A percentile compares a stretch with the other conserved stretches of the same genome.
Conservation (phyloP, 805 yeast species). For the Ogataea paraovalis region DNA sequence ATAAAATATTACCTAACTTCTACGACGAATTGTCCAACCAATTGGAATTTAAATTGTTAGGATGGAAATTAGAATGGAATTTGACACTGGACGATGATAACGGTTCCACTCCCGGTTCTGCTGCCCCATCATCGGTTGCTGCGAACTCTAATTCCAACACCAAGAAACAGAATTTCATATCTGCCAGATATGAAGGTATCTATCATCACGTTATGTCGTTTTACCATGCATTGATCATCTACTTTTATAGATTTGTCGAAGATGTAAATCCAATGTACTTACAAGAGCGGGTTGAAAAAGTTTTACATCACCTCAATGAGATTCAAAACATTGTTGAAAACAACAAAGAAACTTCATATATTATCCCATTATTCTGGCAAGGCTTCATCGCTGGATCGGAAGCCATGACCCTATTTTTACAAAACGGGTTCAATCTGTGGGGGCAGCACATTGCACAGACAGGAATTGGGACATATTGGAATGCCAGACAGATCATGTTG, state of each 20-base stretch:
- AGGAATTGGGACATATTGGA: constrained; percentile 80
- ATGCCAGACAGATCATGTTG: constrained; percentile 76
- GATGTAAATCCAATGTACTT: constrained; percentile 50
- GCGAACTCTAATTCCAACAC: not conserved
- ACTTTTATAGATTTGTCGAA: constrained; percentile 62
- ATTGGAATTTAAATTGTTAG: constrained; percentile 47
- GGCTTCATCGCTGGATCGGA: constrained; percentile 88
- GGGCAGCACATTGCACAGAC: constrained; percentile 55
- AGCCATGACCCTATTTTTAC: constrained; percentile 54
- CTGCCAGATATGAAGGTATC: constrained; percentile 64
- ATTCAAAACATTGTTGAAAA: constrained; percentile 53
- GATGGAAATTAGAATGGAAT: constrained; percentile 78
- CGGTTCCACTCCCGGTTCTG: constrained; percentile 4
- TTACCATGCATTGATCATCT: constrained; percentile 66
- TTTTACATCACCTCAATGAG: constrained; percentile 58
- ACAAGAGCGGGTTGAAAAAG: constrained; percentile 59
- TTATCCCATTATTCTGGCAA: constrained; percentile 81
- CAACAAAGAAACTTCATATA: constrained; percentile 47
- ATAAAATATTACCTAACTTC: constrained; percentile 32
- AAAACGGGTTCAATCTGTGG: constrained; percentile 70
- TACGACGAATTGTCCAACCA: constrained; percentile 32
- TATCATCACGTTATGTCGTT: constrained; percentile 80
- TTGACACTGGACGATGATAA: constrained; percentile 34
- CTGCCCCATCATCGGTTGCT: not conserved
- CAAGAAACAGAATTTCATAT: constrained; percentile 33